Conservation (phyloP, 805 yeast species). For the Alloascoidea africana region DNA sequence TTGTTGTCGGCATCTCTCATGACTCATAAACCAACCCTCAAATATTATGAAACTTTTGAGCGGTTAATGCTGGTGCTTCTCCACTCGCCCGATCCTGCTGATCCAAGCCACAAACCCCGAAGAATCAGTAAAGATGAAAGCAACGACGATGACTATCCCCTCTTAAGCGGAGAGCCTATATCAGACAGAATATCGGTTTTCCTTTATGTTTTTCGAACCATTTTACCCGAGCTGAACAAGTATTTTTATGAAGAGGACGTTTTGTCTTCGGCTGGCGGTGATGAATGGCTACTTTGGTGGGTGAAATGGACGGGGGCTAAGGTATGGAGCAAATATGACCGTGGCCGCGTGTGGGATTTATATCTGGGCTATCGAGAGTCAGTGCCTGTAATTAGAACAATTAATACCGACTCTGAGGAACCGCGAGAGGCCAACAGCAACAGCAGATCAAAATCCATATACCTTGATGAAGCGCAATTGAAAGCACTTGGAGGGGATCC, state of each 20-base stretch:
- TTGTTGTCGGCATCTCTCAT: conserved; percentile 2
- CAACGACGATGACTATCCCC: conserved; percentile 19
- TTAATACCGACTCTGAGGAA: neutral
- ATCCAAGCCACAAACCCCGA: neutral
- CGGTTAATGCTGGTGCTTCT: conserved; percentile 58
- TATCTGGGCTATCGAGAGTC: conserved; percentile 36
- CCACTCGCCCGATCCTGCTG: conserved; percentile 42
- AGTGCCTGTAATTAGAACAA: conserved; percentile 12
- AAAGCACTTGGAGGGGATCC: conserved; percentile 34
- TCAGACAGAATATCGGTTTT: conserved; percentile 58
- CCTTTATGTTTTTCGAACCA: conserved; percentile 41
- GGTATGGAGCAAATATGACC: conserved; percentile 64
- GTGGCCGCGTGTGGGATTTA: conserved; percentile 86
- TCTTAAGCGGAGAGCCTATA: conserved; percentile 43
- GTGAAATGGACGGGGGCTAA: conserved; percentile 80
- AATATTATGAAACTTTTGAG: conserved; percentile 49
- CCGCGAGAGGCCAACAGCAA: neutral
- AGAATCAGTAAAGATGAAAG: neutral
- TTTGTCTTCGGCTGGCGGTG: conserved; percentile 43
- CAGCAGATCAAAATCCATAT: neutral
- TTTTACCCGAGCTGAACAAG: conserved; percentile 61
- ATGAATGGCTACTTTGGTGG: conserved; percentile 94
- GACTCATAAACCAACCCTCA: conserved; percentile 3
- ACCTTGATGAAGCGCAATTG: neutral
- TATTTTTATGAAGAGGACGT: conserved; percentile 73